Percentiles rank a stretch among this genome's conserved stretches.
phyloP scores from a whole-genome alignment of 2,329 filamentous ascomycete genomes.

The Hyphodiscus sp. region DNA sequence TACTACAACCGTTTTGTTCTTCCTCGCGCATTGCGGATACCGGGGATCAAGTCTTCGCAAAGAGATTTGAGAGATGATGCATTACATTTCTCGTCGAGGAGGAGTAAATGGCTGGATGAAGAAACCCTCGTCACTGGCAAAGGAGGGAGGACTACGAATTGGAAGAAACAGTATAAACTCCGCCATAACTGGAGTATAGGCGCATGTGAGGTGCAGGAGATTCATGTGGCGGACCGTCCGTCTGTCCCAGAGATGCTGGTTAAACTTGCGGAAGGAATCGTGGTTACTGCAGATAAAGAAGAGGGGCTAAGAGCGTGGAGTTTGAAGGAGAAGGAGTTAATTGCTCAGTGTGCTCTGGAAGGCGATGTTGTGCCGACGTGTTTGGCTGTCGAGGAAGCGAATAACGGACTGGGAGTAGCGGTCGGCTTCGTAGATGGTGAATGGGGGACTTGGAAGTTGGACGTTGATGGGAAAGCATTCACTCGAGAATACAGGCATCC shows the following conservation, averaged over 20 bases:
- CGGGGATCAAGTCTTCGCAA: conserved; percentile 48
- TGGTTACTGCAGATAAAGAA: conserved; percentile 66
- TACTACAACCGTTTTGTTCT: conserved; percentile 86
- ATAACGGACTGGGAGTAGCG: conserved; percentile 49
- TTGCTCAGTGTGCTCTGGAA: conserved; percentile 44
- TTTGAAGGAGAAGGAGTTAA: conserved; percentile 53
- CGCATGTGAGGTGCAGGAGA: conserved; percentile 71
- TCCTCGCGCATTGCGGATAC: conserved; percentile 70
- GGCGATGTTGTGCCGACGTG: conserved; percentile 45
- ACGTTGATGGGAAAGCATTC: conserved; percentile 33
- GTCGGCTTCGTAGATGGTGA: conserved; percentile 68
- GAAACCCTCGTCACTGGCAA: conserved; percentile 22
- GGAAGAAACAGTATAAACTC: conserved; percentile 84
- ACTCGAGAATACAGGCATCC: conserved; percentile 19
- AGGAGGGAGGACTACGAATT: conserved; percentile 49
- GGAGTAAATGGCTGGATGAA: conserved; percentile 43
- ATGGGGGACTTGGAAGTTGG: conserved; percentile 63
- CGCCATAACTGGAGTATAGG: conserved; percentile 88
- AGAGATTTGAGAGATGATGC: conserved; percentile 9
- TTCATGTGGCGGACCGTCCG: conserved; percentile 39
- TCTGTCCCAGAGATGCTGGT: conserved; percentile 58
- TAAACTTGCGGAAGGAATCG: conserved; percentile 68
- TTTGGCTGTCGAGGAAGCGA: conserved; percentile 47
- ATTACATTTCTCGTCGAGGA: conserved; percentile 36
- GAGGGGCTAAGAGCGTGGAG: conserved; percentile 76